phyloP scores from a whole-genome alignment of 1,139 yeast genomes.

The Suhomyces ambrosiae region DNA sequence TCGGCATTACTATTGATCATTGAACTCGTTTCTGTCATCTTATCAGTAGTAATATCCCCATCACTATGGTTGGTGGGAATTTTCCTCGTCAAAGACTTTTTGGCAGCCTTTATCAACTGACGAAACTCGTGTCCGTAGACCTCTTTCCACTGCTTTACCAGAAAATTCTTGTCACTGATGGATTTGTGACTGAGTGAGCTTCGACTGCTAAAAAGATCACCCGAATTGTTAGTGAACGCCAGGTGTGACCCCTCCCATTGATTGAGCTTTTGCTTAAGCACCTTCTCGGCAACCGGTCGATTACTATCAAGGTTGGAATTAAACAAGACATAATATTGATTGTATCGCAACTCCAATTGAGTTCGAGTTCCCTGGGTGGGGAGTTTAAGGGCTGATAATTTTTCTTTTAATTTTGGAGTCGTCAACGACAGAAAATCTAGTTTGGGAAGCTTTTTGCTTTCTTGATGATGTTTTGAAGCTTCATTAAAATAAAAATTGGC shows the following conservation, averaged over 20 bases:
- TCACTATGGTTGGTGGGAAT: too few relatives aligned
- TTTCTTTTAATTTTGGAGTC: slow-evolving; percentile 62
- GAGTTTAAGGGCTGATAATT: slow-evolving; percentile 55
- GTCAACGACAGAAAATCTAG: slow-evolving; percentile 63
- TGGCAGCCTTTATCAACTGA: slow-evolving; percentile 55
- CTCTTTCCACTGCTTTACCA: slow-evolving; percentile 52
- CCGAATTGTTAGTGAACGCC: slow-evolving; percentile 28
- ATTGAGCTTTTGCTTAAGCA: slow-evolving; percentile 55
- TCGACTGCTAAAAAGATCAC: slow-evolving; percentile 29
- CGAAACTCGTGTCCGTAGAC: slow-evolving; percentile 54
- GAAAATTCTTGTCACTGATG: slow-evolving; percentile 43
- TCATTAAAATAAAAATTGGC: slow-evolving; percentile 37
- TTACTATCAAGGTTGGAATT: slow-evolving; percentile 84
- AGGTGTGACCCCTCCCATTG: slow-evolving; percentile 69
- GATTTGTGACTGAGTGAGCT: slow-evolving; percentile 27
- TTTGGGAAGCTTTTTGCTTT: slow-evolving; percentile 50
- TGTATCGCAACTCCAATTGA: slow-evolving; percentile 70
- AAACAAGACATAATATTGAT: slow-evolving; percentile 77
- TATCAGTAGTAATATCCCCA: too few relatives aligned
- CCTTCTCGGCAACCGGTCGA: slow-evolving; percentile 59
- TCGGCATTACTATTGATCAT: too few relatives aligned
- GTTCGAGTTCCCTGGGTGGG: slow-evolving; percentile 64
- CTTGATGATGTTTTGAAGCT: slow-evolving; percentile 28
- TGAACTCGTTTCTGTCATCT: neutral
- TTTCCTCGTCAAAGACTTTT: slow-evolving; percentile 28